These are phyloP conservation scores for Camelina laxa DNA, from an alignment of 345 rosid genomes.

Conservation along the genomic window DNA sequence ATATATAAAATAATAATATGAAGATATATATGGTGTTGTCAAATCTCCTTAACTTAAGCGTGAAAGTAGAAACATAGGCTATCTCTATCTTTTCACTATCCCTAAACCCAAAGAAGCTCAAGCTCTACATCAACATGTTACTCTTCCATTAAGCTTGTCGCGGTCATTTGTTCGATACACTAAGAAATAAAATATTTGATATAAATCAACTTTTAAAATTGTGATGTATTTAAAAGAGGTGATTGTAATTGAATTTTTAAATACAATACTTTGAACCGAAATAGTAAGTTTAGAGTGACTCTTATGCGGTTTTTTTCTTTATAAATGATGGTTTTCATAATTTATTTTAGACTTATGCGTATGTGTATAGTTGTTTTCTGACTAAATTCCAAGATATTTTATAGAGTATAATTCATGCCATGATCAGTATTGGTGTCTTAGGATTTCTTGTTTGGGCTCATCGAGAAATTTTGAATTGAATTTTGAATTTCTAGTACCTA, in stretches of 20 bases:
- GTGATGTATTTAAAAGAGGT: not conserved
- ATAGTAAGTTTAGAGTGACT: constrained; percentile 5
- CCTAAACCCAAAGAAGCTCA: constrained; percentile 38
- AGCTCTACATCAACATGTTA: constrained; percentile 30
- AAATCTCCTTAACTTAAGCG: constrained; percentile 43
- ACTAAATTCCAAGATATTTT: not conserved
- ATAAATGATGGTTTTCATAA: not conserved
- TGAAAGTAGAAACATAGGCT: constrained; percentile 41
- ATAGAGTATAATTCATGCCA: not conserved
- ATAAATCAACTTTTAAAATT: not conserved
- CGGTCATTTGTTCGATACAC: constrained; percentile 16
- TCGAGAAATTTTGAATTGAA: not conserved
- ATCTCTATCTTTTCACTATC: constrained; percentile 30
- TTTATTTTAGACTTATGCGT: not conserved
- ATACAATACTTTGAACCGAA: not conserved
- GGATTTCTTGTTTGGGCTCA: too few species aligned
- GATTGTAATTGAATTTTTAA: not conserved
- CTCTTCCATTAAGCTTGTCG: constrained; percentile 34
- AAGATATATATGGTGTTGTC: constrained; percentile 42
- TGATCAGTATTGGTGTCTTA: too few species aligned
- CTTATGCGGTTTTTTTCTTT: not conserved
- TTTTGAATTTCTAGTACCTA: not conserved
- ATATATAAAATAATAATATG: not conserved
- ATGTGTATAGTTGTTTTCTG: not conserved
- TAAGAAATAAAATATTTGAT: constrained; percentile 3